Evolutionary conservation across 2,329 filamentous ascomycete species (phyloP), one percentile per base, ranked within the genome.

Genomic region (Oidium heveae): DNA sequence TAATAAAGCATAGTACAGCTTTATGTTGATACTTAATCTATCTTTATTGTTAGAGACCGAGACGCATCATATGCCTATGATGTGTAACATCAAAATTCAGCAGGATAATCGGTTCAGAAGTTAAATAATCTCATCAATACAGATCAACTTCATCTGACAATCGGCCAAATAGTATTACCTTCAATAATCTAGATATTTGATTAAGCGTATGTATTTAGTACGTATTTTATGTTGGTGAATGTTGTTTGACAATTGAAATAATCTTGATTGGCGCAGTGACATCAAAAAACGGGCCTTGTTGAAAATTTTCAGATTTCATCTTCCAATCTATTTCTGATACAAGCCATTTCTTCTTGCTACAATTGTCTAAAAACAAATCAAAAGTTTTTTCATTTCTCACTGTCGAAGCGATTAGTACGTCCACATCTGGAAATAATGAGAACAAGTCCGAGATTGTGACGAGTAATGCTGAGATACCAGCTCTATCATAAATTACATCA

Each of bases 401-500:
- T 0, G 83, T 81, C 18, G 80, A 80, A 4, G 82, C 74, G 56
- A 88, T 79, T 49, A 86, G 68, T 37, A 84, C 74, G 49, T 74
- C 68, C 15, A 79, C 69, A 0, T 63, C 62, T 2, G 77, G 73
- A 58, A 77, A 76, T 54, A 78, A 62, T 1, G 69, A 68, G 52
- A 83, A 75, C 13, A 86, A 68, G 52, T 80, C 74, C 34, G 72
- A 67, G 53, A 88, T 65, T 2, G 83, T 86, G 2, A 71, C 73
- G 2, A 84, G 71, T 24, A 89, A 70, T 1, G 76, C 69, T 0
- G 79, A 75, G 52, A 84, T 79, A 44, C 76, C 72, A 37, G 70
- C 69, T 57, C 71, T 71, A 63, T 89, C 83, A 65, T 88, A 89
- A 0, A 82, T 88, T 66, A 89, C 75, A 64, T 89, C 84, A 36